Percentiles rank a stretch among this genome's conserved stretches.
Conservation (phyloP, 495 filamentous ascomycete genomes). For the Penicillium pancosmium region DNA sequence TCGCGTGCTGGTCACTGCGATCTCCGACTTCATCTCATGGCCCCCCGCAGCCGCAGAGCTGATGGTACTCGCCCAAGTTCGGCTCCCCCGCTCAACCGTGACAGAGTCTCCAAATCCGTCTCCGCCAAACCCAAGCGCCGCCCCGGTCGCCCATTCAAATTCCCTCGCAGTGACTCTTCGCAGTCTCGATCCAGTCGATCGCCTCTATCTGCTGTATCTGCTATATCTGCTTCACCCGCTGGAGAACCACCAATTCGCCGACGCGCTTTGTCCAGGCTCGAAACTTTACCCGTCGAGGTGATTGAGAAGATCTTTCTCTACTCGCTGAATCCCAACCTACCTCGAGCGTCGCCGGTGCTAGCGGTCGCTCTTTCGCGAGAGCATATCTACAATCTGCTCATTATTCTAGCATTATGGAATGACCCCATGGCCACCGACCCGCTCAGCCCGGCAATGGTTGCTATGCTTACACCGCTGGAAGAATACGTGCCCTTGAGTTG, state of each 20-base stretch:
- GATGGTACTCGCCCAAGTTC: background rate
- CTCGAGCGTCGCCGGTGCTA: conserved; percentile 43
- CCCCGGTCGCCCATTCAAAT: conserved; percentile 24
- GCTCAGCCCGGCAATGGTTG: conserved; percentile 21
- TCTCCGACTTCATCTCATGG: conserved; percentile 7
- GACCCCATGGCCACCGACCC: conserved; percentile 16
- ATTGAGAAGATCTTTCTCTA: conserved; percentile 57
- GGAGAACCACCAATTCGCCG: conserved; percentile 12
- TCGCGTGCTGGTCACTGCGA: background rate
- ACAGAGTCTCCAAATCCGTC: background rate
- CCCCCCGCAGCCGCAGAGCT: conserved; percentile 3
- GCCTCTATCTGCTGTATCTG: background rate
- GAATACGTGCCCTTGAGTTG: conserved; percentile 31
- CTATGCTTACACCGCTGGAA: conserved; percentile 38
- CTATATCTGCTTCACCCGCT: conserved; percentile 2
- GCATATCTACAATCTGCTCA: conserved; percentile 42
- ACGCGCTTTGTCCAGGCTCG: conserved; percentile 42
- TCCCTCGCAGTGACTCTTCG: conserved; percentile 10
- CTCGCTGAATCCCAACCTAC: conserved; percentile 50
- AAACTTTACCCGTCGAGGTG: conserved; percentile 55
- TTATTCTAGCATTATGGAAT: conserved; percentile 45
- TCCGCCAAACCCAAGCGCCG: conserved; percentile 11
- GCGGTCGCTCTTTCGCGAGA: conserved; percentile 44
- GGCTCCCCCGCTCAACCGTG: background rate
- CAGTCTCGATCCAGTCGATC: conserved; percentile 3